These are phyloP conservation scores for Solanum dulcamara DNA, from an alignment of 257 asterid genomes.

Conservation along the genomic window DNA sequence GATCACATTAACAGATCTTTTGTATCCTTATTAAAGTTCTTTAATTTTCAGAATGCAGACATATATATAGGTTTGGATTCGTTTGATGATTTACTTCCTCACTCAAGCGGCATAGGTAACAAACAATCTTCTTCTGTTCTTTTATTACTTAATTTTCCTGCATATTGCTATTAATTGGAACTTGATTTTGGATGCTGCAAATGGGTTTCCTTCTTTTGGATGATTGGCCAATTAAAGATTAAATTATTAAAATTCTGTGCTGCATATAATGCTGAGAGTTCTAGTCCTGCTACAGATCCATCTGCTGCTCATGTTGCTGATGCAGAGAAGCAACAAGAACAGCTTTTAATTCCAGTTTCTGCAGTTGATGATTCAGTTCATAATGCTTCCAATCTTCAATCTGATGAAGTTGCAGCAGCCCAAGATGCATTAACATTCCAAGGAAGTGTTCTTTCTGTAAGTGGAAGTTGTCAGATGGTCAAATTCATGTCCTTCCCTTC, in stretches of 20 bases:
- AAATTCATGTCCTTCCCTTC: not conserved
- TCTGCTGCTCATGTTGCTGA: conserved; percentile 7
- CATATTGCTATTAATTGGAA: not conserved
- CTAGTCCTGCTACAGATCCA: conserved; percentile 23
- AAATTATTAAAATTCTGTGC: conserved; percentile 2
- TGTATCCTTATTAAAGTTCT: conserved; percentile 6
- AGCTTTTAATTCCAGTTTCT: conserved; percentile 10
- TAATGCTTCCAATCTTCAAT: conserved; percentile 13
- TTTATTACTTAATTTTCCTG: not conserved
- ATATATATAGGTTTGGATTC: conserved; percentile 30
- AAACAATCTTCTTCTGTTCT: not conserved
- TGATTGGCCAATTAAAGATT: not conserved
- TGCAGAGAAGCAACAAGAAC: conserved; percentile 12
- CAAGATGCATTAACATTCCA: conserved; percentile 22
- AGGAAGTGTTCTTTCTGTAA: conserved; percentile 24
- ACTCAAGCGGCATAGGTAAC: conserved; percentile 18
- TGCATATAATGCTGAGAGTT: conserved; percentile 13
- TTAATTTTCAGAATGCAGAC: conserved; percentile 34
- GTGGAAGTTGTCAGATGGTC: conserved; percentile 11
- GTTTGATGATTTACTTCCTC: conserved; percentile 31
- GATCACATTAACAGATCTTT: not conserved
- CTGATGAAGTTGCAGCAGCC: conserved; percentile 21
- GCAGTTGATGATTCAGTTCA: conserved; percentile 12
- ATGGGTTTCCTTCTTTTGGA: not conserved
- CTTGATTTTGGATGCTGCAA: not conserved